These are phyloP conservation scores for Boletus insuetus DNA, from an alignment of 768 basidiomycete genomes.

Conservation along the genomic window DNA sequence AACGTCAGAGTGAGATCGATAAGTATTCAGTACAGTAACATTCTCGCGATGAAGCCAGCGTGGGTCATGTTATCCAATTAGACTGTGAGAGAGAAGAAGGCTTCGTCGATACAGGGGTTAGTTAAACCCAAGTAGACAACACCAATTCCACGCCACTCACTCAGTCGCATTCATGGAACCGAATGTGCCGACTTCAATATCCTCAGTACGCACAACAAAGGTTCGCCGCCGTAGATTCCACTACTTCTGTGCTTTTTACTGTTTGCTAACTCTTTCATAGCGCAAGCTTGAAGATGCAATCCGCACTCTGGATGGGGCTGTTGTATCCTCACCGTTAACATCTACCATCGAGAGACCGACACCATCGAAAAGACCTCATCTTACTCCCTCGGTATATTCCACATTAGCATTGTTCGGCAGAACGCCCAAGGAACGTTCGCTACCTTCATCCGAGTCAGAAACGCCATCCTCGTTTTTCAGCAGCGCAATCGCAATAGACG, in stretches of 20 bases:
- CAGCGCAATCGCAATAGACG: constrained; percentile 16
- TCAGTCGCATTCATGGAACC: constrained; percentile 9
- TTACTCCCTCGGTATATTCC: constrained; percentile 67
- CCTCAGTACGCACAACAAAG: constrained; percentile 42
- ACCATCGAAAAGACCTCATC: constrained; percentile 52
- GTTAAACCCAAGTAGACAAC: too few species aligned
- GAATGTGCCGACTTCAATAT: constrained; percentile 8
- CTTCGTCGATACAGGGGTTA: too few species aligned
- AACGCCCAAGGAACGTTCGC: constrained; percentile 45
- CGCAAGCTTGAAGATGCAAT: constrained; percentile 84
- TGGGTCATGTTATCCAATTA: too few species aligned
- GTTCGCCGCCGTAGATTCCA: constrained; percentile 23
- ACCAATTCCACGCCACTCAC: too few species aligned
- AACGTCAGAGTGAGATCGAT: too few species aligned
- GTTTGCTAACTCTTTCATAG: constrained; percentile 33
- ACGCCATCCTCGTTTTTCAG: neutral
- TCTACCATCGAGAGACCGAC: constrained; percentile 30
- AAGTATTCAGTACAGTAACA: too few species aligned
- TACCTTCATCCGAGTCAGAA: constrained; percentile 28
- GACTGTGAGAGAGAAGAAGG: too few species aligned
- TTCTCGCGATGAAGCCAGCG: too few species aligned
- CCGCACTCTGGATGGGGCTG: constrained; percentile 64
- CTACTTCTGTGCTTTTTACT: neutral
- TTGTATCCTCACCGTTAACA: constrained; percentile 36
- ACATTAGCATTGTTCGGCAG: constrained; percentile 78